Evolutionary conservation across 345 rosid species (phyloP), one percentile per base, ranked within the genome.

Genomic region (Orychophragmus violaceus): DNA sequence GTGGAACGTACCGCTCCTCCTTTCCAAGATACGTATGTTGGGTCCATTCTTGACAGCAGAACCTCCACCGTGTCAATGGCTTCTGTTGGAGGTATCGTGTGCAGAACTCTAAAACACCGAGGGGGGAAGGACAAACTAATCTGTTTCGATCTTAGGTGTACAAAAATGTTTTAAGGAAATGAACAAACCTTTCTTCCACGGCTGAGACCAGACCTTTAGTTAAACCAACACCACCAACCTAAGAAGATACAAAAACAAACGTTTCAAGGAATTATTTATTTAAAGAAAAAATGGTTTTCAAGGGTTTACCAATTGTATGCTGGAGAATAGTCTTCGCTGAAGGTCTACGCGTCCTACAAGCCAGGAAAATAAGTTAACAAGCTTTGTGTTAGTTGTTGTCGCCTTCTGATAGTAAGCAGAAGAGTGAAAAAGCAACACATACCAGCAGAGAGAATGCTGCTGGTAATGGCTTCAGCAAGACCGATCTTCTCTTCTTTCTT

Each of bases 401-500:
- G 12, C 52, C 55, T 37, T 58, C 18, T 24, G 25, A 59, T 24
- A 53, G 13, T 12, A 56, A 42, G 39, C 14, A 66, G 49, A 42
- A 53, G 48, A 44, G 14, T 21, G 36, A 24, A 1, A 61, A 32
- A 2, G 18, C 0, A 70, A 51, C 71, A 71, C 76, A 80, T 82
- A 90, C 99, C 99, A 28, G 87, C 79, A 45, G 89, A 88, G 71
- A 90, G 97, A 69, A 94, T 84, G 82, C 97, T 94, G 69, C 81
- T 77, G 19, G 85, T 74, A 69, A 90, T 84, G 51, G 96, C 99
- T 82, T 94, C 95, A 12, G 99, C 97, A 21, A 94, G 89, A 73
- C 99, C 95, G 72, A 90, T 84, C 72, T 87, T 94, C 80, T 94
- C 99, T 83, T 87, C 99, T 70, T 84, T 94, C 80, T 84, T 90